Percentiles rank a stretch among this genome's conserved stretches.
phyloP scores from a whole-genome alignment of 768 basidiomycete genomes.

The Tylopilus vinaceipallidus region DNA sequence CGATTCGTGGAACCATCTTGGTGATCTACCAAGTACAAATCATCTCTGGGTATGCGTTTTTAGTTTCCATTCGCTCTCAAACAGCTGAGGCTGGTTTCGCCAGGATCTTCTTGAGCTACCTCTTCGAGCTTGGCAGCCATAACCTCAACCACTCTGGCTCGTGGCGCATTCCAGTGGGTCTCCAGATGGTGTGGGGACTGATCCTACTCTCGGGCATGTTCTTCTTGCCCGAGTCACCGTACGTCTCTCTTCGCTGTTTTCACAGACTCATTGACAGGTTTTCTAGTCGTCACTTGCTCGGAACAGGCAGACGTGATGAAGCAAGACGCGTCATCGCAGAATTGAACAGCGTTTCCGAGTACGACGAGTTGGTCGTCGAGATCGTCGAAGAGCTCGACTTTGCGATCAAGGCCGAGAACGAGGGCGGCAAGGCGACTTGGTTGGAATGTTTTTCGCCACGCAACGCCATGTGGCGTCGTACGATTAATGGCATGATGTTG shows the following conservation, averaged over 20 bases:
- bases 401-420: constrained; percentile 70
- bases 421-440: constrained; percentile 80
- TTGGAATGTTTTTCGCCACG: constrained; percentile 70
- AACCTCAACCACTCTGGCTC: constrained; percentile 54
- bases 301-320: constrained; percentile 47
- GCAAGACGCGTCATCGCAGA: constrained; percentile 63
- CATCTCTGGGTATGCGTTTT: constrained; percentile 55
- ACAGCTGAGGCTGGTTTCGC: neutral
- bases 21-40: constrained; percentile 79
- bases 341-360: constrained; percentile 59
- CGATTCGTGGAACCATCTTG: constrained; percentile 66
- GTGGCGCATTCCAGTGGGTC: constrained; percentile 73
- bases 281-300: constrained; percentile 70
- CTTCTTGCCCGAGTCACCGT: constrained; percentile 80
- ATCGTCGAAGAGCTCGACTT: constrained; percentile 61
- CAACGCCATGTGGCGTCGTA: constrained; percentile 71
- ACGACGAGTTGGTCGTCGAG: constrained; percentile 59
- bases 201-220: constrained; percentile 67
- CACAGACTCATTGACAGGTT: neutral
- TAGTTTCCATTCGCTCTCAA: neutral
- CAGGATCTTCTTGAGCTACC: constrained; percentile 72
- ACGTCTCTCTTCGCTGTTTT: constrained; percentile 23
- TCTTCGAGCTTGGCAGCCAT: constrained; percentile 69
- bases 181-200: constrained; percentile 70
- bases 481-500: constrained; percentile 78